A percentile compares a stretch with the other conserved stretches of the same genome.
These are phyloP conservation scores for Aspergillus costaricaensis DNA, from an alignment of 2,329 filamentous ascomycete genomes.

Conservation along the genomic window DNA sequence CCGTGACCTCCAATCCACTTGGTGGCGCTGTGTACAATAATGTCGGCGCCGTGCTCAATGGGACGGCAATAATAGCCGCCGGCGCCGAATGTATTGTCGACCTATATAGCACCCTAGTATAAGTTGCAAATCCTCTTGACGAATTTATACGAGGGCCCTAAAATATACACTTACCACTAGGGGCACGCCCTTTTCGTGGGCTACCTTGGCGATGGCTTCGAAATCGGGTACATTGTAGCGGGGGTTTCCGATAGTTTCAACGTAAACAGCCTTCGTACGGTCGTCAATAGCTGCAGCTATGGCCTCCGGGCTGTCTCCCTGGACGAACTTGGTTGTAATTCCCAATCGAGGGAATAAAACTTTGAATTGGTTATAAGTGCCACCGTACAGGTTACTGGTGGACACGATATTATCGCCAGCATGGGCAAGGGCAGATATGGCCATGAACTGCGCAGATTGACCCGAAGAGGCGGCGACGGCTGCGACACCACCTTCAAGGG, in stretches of 20 bases:
- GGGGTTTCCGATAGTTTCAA: slow-evolving; percentile 93
- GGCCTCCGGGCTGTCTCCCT: slow-evolving; percentile 75
- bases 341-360: slow-evolving; percentile 84
- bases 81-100: slow-evolving; percentile 94
- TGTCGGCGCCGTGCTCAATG: slow-evolving; percentile 88
- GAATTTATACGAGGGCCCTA: not conserved
- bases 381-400: slow-evolving; percentile 88
- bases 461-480: slow-evolving; percentile 84
- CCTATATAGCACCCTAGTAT: slow-evolving; percentile 47
- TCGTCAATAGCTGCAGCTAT: slow-evolving; percentile 84
- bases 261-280: slow-evolving; percentile 86
- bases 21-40: slow-evolving; percentile 90
- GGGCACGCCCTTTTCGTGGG: slow-evolving; percentile 69
- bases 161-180: slow-evolving; percentile 52
- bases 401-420: slow-evolving; percentile 91
- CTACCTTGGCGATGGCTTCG: slow-evolving; percentile 78
- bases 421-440: slow-evolving; percentile 79
- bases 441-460: slow-evolving; percentile 89
- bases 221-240: slow-evolving; percentile 92
- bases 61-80: slow-evolving; percentile 86
- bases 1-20: slow-evolving; percentile 98
- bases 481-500: slow-evolving; percentile 86
- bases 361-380: slow-evolving; percentile 97
- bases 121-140: not conserved
- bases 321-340: slow-evolving; percentile 83